Conservation (phyloP, 352 stramenopile species). For the Pythium rhizo-oryzae region DNA sequence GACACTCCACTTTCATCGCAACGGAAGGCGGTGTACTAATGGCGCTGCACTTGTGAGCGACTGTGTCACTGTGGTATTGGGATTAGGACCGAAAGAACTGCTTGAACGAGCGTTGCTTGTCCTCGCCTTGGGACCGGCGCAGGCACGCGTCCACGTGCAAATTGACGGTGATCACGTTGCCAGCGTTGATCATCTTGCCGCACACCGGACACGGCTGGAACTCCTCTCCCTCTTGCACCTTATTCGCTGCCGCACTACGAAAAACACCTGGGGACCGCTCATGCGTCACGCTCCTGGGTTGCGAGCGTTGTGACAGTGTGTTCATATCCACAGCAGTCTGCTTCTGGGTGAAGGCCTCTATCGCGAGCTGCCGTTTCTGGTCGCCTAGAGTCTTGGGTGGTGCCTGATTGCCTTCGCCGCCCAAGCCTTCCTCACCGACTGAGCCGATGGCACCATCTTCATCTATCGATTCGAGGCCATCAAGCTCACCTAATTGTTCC, state of each 20-base stretch:
- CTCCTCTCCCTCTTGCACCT: not conserved
- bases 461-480: not conserved
- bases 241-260: not conserved
- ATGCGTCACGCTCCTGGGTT: not conserved
- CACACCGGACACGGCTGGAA: slow-evolving; percentile 40
- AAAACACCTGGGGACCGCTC: not conserved
- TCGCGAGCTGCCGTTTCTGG: slow-evolving; percentile 4
- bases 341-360: not conserved
- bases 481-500: not conserved
- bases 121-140: not conserved
- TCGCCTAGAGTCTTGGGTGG: not conserved
- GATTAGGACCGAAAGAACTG: slow-evolving; percentile 12
- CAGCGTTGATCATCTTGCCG: slow-evolving; percentile 32
- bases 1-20: too few species aligned
- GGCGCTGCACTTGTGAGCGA: too few species aligned
- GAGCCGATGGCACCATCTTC: not conserved
- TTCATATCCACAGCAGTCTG: not conserved
- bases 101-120: slow-evolving; percentile 8
- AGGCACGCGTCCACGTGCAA: slow-evolving; percentile 37
- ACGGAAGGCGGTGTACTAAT: too few species aligned
- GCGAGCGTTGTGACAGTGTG: not conserved
- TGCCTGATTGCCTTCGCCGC: too few species aligned
- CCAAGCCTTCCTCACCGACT: not conserved
- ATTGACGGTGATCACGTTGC: slow-evolving; percentile 33
- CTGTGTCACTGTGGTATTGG: too few species aligned